Evolutionary conservation across 208 protist species (phyloP).

Genomic region (Trypanosoma cruzi): DNA sequence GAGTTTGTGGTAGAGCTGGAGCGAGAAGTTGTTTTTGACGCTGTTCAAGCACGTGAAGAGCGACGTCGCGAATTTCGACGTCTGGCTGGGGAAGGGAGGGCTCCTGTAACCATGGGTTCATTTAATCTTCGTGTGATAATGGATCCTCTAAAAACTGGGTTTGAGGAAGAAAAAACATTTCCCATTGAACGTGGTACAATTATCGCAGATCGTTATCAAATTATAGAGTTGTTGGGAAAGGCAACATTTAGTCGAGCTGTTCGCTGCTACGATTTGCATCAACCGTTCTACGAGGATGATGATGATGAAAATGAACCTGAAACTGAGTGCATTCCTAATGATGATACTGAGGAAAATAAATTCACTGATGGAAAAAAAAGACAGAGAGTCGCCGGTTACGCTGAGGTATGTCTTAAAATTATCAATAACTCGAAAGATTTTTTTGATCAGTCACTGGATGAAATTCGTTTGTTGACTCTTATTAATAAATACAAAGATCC

Average conservation of each 20-base stretch:
- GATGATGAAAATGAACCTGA: constrained; percentile 34
- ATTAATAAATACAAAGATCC: constrained; percentile 92
- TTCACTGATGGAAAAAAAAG: constrained; percentile 14
- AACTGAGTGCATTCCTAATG: too few relatives aligned
- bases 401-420: constrained; percentile 96
- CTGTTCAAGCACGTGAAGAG: constrained; percentile 65
- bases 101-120: constrained; percentile 81
- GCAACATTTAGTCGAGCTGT: constrained; percentile 95
- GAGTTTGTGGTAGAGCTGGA: constrained; percentile 91
- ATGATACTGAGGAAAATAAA: constrained; percentile 9
- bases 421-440: constrained; percentile 98
- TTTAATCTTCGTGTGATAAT: constrained; percentile 93
- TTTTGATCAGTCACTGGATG: constrained; percentile 97
- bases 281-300: constrained; percentile 79
- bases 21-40: constrained; percentile 71
- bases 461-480: constrained; percentile 95
- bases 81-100: constrained; percentile 65
- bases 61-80: constrained; percentile 65
- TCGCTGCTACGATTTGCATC: constrained; percentile 92
- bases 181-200: constrained; percentile 87
- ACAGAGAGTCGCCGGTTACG: constrained; percentile 58
- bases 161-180: constrained; percentile 94
- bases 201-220: constrained; percentile 94
- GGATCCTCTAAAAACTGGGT: constrained; percentile 92
- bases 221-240: constrained; percentile 94